phyloP scores from a whole-genome alignment of 202 grass and related monocot genomes.

The Musa balbisiana region DNA sequence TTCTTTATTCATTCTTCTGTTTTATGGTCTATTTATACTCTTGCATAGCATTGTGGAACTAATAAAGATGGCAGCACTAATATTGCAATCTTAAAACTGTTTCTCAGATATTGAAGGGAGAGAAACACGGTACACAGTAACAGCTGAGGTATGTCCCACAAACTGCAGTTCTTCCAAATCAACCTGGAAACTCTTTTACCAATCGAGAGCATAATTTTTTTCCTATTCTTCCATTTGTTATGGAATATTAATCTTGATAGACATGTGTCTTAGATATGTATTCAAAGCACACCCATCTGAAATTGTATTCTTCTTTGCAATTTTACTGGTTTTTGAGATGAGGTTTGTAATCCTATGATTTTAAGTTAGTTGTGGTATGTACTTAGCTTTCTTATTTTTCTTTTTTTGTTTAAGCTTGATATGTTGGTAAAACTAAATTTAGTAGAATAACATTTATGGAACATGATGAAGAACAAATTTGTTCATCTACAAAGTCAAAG shows the following conservation, averaged over 20 bases:
- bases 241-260: not conserved
- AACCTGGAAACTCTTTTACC: not conserved
- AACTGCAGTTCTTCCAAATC: not conserved
- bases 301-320: no score
- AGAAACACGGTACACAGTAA: slow-evolving; percentile 55
- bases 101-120: slow-evolving; percentile 60
- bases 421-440: no score
- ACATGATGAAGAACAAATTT: no score
- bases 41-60: not conserved
- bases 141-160: slow-evolving; percentile 42
- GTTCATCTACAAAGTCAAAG: no score
- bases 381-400: no score
- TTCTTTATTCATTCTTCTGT: not conserved
- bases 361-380: no score
- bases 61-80: not conserved
- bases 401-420: no score
- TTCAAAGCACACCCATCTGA: not conserved
- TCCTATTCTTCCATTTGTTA: not conserved
- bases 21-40: not conserved
- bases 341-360: no score
- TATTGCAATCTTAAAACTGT: not conserved
- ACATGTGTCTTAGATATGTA: not conserved
- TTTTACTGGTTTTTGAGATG: no score
- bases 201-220: not conserved
- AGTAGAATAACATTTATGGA: no score